These are phyloP conservation scores for Flaveria robusta DNA, from an alignment of 129 eudicot species.

Conservation along the genomic window DNA sequence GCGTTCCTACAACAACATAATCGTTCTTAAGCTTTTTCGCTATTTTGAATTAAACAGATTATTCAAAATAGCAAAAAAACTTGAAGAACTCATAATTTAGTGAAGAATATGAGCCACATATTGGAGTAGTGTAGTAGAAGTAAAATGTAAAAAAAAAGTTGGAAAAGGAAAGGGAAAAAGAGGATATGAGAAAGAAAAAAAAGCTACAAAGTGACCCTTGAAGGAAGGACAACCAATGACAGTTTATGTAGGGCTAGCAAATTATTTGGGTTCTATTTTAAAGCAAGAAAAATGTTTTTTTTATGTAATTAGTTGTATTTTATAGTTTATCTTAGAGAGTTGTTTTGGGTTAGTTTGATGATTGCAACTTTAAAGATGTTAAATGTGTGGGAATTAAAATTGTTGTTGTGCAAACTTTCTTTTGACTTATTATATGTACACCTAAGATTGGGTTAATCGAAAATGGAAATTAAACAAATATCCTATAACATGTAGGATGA, in stretches of 20 bases:
- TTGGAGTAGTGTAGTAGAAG: constrained; percentile 45
- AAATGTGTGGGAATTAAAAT: background rate
- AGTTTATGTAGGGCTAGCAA: constrained; percentile 48
- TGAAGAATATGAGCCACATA: constrained; percentile 37
- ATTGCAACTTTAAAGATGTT: constrained; percentile 26
- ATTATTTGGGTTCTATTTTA: constrained; percentile 42
- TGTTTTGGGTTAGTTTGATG: constrained; percentile 32
- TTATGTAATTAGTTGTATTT: constrained; percentile 35
- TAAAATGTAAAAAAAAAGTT: constrained; percentile 35
- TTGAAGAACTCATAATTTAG: constrained; percentile 16
- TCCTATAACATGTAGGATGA: constrained; percentile 12
- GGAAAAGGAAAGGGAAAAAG: constrained; percentile 28
- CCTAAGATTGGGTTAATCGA: background rate
- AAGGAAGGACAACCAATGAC: constrained; percentile 52
- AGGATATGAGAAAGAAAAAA: constrained; percentile 30
- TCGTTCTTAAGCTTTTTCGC: constrained; percentile 35
- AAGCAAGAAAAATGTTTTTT: constrained; percentile 22
- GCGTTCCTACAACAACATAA: background rate
- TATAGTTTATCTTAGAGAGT: constrained; percentile 17
- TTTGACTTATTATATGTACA: background rate
- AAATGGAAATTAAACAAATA: background rate
- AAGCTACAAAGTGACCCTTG: constrained; percentile 39
- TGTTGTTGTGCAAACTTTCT: background rate
- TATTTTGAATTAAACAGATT: constrained; percentile 30
- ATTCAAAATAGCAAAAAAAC: constrained; percentile 42